These are phyloP conservation scores for Staphylotrichum tortipilum DNA, from an alignment of 495 filamentous ascomycete genomes.

Conservation along the genomic window DNA sequence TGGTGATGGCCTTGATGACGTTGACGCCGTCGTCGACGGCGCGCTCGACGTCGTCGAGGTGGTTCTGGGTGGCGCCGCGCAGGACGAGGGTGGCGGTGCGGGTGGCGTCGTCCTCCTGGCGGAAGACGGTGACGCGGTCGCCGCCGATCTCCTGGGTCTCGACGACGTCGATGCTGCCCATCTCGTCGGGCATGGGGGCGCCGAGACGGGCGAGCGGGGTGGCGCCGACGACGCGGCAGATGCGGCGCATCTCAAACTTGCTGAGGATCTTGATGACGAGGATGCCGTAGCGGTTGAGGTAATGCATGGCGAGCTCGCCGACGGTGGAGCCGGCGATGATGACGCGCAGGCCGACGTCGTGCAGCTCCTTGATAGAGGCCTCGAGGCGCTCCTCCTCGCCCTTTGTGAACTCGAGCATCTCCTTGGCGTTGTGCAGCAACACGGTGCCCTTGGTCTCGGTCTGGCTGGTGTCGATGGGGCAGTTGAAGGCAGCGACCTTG, in stretches of 20 bases:
- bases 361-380: constrained; percentile 81
- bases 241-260: constrained; percentile 89
- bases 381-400: constrained; percentile 93
- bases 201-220: constrained; percentile 91
- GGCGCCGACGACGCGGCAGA: constrained; percentile 94
- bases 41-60: constrained; percentile 93
- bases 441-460: constrained; percentile 99
- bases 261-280: constrained; percentile 95
- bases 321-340: constrained; percentile 85
- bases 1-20: constrained; percentile 95
- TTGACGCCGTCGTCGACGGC: constrained; percentile 98
- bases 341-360: constrained; percentile 87
- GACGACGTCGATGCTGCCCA: constrained; percentile 89
- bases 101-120: constrained; percentile 88
- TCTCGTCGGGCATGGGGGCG: constrained; percentile 98
- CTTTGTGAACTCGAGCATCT: constrained; percentile 97
- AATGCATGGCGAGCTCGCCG: constrained; percentile 93
- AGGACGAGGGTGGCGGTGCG: constrained; percentile 92
- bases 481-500: constrained; percentile 94
- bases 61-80: constrained; percentile 92
- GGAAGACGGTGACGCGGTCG: constrained; percentile 96
- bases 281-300: constrained; percentile 93
- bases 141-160: constrained; percentile 98
- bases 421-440: constrained; percentile 91
- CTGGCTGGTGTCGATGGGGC: constrained; percentile 89